These are phyloP conservation scores for Colletotrichum noveboracense DNA, from an alignment of 2,329 filamentous ascomycete genomes.

Conservation along the genomic window DNA sequence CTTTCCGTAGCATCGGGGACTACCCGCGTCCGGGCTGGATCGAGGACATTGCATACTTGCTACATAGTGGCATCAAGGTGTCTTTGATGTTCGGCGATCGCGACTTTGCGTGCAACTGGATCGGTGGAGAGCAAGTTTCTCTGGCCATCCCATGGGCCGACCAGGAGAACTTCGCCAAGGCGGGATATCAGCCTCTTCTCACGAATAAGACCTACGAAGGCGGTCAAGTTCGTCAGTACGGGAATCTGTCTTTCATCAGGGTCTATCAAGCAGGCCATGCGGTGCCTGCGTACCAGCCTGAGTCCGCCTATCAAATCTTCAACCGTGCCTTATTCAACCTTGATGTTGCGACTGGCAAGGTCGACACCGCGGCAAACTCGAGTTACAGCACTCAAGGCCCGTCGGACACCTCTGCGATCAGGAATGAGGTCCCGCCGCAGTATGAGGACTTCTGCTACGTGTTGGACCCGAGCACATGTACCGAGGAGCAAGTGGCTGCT, in stretches of 20 bases:
- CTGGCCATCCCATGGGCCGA: slow-evolving; percentile 41
- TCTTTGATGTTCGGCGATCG: slow-evolving; percentile 58
- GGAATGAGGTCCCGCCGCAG: slow-evolving; percentile 24
- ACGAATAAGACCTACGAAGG: slow-evolving; percentile 64
- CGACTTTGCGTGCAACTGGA: slow-evolving; percentile 66
- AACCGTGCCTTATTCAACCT: slow-evolving; percentile 43
- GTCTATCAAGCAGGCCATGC: slow-evolving; percentile 65
- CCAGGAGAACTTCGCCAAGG: slow-evolving; percentile 32
- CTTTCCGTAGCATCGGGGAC: slow-evolving; percentile 30
- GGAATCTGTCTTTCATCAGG: slow-evolving; percentile 66
- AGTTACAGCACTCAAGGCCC: slow-evolving; percentile 26
- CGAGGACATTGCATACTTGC: slow-evolving; percentile 44
- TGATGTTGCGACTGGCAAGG: slow-evolving; percentile 25
- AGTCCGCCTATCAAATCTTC: slow-evolving; percentile 51
- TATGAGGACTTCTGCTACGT: slow-evolving; percentile 29
- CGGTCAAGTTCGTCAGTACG: slow-evolving; percentile 70
- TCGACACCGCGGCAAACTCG: slow-evolving; percentile 21
- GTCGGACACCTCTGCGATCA: slow-evolving; percentile 21
- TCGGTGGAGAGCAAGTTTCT: slow-evolving; percentile 51
- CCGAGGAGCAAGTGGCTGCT: slow-evolving; percentile 53
- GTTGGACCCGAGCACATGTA: slow-evolving; percentile 30
- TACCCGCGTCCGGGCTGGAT: slow-evolving; percentile 40
- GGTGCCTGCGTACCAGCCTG: slow-evolving; percentile 56
- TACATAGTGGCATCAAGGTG: slow-evolving; percentile 62
- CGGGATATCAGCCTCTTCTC: slow-evolving; percentile 68